Percentiles rank a stretch among this genome's conserved stretches.
Conservation (phyloP, 2,329 filamentous ascomycete genomes). For the Shiraia bambusicola region DNA sequence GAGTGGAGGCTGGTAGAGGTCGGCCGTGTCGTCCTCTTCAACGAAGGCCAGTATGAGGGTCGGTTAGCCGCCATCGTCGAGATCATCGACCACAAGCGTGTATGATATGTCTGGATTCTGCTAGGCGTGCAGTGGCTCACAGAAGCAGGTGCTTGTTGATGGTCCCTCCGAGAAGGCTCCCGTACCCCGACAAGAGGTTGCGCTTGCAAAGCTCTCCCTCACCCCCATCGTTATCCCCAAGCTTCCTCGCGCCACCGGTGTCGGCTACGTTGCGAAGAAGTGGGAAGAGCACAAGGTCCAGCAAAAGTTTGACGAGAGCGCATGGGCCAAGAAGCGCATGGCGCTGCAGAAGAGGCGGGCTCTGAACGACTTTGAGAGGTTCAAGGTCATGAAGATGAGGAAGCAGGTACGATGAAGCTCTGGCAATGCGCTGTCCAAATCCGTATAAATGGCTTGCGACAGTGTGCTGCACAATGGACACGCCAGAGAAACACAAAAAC, state of each 20-base stretch:
- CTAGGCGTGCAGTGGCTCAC: constrained; percentile 32
- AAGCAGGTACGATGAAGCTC: constrained; percentile 74
- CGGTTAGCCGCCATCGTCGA: constrained; percentile 93
- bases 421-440: neutral
- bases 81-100: constrained; percentile 99
- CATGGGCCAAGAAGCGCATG: constrained; percentile 91
- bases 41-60: constrained; percentile 76
- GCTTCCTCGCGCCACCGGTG: constrained; percentile 82
- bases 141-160: constrained; percentile 83
- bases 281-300: constrained; percentile 94
- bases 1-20: constrained; percentile 91
- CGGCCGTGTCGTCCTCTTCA: constrained; percentile 93
- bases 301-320: constrained; percentile 85
- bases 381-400: constrained; percentile 99
- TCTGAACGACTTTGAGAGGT: constrained; percentile 98
- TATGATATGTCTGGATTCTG: constrained; percentile 60
- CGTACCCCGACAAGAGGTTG: constrained; percentile 83
- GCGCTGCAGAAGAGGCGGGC: constrained; percentile 83
- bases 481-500: constrained; percentile 7
- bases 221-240: constrained; percentile 85
- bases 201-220: constrained; percentile 81
- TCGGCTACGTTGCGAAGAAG: constrained; percentile 76
- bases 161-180: constrained; percentile 79
- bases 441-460: neutral
- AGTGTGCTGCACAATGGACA: neutral